These are phyloP conservation scores for Trifolium subterraneum DNA, from an alignment of 306 rosid genomes.

Conservation along the genomic window DNA sequence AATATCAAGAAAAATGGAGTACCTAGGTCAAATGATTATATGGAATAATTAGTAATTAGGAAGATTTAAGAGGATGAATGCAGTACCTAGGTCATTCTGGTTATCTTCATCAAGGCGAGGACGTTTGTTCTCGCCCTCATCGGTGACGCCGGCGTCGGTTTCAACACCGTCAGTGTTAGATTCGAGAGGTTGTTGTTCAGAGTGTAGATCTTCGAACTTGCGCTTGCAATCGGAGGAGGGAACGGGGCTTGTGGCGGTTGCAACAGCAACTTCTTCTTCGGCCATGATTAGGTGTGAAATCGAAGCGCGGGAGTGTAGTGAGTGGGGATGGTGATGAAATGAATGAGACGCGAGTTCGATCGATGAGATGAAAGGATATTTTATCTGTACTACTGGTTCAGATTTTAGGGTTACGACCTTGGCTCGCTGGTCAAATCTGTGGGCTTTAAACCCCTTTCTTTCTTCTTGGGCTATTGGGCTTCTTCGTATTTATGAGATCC, in stretches of 20 bases:
- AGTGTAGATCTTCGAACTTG: conserved; percentile 80
- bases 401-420: conserved; percentile 11
- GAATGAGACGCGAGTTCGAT: conserved; percentile 23
- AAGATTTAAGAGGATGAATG: background rate
- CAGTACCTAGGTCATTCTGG: conserved; percentile 57
- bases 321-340: background rate
- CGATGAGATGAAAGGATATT: conserved; percentile 36
- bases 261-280: conserved; percentile 63
- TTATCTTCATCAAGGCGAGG: conserved; percentile 68
- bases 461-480: background rate
- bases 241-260: conserved; percentile 52
- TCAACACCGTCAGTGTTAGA: conserved; percentile 42
- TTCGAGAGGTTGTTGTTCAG: conserved; percentile 46
- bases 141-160: conserved; percentile 42
- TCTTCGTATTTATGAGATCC: too few species aligned
- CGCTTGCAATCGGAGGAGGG: conserved; percentile 80
- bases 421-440: background rate
- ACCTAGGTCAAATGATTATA: too few species aligned
- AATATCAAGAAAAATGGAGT: background rate
- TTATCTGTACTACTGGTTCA: background rate
- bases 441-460: background rate
- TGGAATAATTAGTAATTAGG: too few species aligned
- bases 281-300: conserved; percentile 65
- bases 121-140: conserved; percentile 67
- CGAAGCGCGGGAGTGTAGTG: conserved; percentile 8